Base-by-base conservation (phyloP, 495 filamentous ascomycete genomes). In the Penicillium waksmanii region DNA sequence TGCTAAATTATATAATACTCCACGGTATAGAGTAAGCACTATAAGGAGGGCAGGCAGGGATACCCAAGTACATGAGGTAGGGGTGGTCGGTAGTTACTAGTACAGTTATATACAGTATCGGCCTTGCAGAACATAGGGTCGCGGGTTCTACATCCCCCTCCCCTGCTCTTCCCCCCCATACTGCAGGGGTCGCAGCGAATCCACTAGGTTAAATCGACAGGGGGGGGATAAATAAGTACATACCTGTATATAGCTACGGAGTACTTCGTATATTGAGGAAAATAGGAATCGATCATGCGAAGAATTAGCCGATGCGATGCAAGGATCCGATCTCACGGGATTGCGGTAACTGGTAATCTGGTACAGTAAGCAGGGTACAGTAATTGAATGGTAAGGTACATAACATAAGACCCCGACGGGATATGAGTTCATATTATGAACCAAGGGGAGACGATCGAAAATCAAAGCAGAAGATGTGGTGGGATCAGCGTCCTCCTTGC, bases 111-210 rank as follows among this genome's bases (percentile, higher is more conserved):
- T 8, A 31, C 27, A 4, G 12, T 38, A 12, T 38, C 36, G 13
- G 15, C 36, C 36, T 38, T 38, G 36, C 36, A 38, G 36, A 38
- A 27, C 27, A 27, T 31, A 31, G 27, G 27, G 27, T 31, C 27
- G n/a, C n/a, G n/a, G 5, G 27, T 31, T 8, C 8, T 31, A 23
- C 23, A 31, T 31, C 27, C 27, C 27, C 27, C 27, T 31, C 27
- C 27, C 27, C 27, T 31, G 27, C 27, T n/a, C 27, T 9, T 31
- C 27, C 27, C 35, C 35, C 36, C 36, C 36, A 38, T 38, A 38
- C 42, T 44, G 42, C 42, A 44, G 42, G 42, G 42, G 42, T 44
- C 27, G 42, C 42, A 44, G 15, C 42, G 42, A 44, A 44, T 19
- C 42, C 42, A 44, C 42, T 44, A 44, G 42, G 42, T 44, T 44